Conservation (phyloP, 164 flowering plant genomes). For the Kalanchoe fedtschenkoi region DNA sequence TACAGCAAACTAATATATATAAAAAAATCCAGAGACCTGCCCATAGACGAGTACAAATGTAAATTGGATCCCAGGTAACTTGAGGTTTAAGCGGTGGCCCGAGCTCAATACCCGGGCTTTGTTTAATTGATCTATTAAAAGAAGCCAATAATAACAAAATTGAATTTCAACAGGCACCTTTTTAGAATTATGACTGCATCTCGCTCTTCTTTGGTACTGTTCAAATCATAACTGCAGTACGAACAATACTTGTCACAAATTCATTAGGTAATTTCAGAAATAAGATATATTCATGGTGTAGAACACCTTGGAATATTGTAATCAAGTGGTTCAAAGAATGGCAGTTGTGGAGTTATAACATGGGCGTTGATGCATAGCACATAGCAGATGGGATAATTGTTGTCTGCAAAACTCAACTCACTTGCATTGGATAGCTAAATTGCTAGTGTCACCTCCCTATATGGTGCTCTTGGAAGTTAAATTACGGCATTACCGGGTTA, state of each 20-base stretch:
- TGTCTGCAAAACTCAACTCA: too few species aligned
- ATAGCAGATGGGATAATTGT: too few species aligned
- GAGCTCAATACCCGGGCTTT: too few species aligned
- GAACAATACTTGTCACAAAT: background rate
- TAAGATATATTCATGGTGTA: background rate
- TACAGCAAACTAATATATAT: background rate
- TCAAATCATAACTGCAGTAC: conserved; percentile 40
- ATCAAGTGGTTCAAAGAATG: background rate
- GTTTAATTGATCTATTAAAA: background rate
- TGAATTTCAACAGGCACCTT: conserved; percentile 21
- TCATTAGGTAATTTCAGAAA: background rate
- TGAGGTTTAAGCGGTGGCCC: background rate
- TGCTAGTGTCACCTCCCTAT: too few species aligned
- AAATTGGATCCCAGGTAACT: background rate
- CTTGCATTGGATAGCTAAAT: too few species aligned
- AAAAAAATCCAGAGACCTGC: background rate
- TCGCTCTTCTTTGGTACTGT: conserved; percentile 48
- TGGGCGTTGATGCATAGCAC: background rate
- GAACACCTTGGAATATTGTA: background rate
- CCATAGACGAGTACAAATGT: background rate
- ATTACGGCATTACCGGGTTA: too few species aligned
- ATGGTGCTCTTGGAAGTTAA: too few species aligned
- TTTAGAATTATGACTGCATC: conserved; percentile 25
- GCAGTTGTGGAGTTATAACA: background rate
- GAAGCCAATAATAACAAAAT: background rate